Evolutionary conservation across 495 filamentous ascomycete genomes (phyloP).

Genomic region (Wilcoxina mikolae): DNA sequence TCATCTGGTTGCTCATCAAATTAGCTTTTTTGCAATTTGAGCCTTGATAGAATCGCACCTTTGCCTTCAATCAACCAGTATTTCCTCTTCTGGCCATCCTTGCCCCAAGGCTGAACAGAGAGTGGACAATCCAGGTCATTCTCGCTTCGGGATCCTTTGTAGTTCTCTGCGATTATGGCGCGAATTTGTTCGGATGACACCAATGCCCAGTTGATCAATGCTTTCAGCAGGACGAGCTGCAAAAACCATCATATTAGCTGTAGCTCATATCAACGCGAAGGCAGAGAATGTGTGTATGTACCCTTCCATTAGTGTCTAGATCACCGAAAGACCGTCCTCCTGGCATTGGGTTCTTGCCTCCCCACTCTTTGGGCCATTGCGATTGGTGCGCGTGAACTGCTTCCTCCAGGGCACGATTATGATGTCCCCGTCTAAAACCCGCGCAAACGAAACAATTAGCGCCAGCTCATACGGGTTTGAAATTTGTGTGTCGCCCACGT

Average conservation of each 20-base stretch:
- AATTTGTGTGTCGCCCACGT: neutral
- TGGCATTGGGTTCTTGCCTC: conserved; percentile 66
- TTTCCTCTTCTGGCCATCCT: conserved; percentile 74
- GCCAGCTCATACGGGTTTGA: neutral
- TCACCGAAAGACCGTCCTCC: conserved; percentile 62
- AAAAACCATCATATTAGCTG: neutral
- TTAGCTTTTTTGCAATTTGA: no score
- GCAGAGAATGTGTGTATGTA: conserved; percentile 37
- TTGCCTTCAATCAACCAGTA: conserved; percentile 84
- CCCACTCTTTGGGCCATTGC: conserved; percentile 85
- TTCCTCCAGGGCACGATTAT: conserved; percentile 84
- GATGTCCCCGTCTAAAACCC: conserved; percentile 47
- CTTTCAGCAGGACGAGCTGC: conserved; percentile 66
- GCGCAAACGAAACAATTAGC: neutral
- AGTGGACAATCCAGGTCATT: conserved; percentile 87
- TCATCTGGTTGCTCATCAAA: no score
- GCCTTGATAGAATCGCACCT: conserved; percentile 10
- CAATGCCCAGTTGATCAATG: conserved; percentile 78
- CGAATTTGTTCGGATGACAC: conserved; percentile 73
- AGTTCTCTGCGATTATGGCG: conserved; percentile 65
- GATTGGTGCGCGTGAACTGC: conserved; percentile 68
- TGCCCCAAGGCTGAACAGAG: conserved; percentile 88
- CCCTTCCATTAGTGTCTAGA: conserved; percentile 65
- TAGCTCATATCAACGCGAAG: no score
- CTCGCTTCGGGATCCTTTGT: conserved; percentile 78